Conservation (phyloP, 768 basidiomycete genomes). For the Tricholoma matsutake region DNA sequence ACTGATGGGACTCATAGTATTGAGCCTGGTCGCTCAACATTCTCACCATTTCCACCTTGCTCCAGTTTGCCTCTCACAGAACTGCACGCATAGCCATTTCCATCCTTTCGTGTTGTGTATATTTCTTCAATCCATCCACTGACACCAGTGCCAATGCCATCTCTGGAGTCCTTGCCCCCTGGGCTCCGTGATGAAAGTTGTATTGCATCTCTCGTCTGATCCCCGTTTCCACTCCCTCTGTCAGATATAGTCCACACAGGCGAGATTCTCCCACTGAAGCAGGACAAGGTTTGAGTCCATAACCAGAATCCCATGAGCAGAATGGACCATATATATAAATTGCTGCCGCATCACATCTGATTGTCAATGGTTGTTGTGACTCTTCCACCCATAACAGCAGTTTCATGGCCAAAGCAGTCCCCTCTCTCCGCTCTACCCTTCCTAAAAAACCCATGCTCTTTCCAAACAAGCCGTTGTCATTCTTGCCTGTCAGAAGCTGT, state of each 20-base stretch:
- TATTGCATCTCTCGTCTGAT: neutral
- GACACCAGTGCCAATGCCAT: neutral
- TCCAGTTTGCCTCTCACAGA: neutral
- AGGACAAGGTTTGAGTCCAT: too few relatives aligned
- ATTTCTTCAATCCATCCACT: neutral
- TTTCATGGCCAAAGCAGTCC: neutral
- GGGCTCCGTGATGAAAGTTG: neutral
- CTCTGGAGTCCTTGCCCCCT: neutral
- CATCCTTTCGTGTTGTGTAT: neutral
- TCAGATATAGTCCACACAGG: neutral
- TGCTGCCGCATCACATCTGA: neutral
- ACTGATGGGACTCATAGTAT: neutral
- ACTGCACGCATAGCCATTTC: neutral
- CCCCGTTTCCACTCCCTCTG: neutral
- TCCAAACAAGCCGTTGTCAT: neutral
- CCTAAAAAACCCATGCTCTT: neutral
- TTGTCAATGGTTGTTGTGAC: neutral
- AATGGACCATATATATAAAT: neutral
- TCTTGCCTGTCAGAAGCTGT: neutral
- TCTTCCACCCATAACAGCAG: neutral
- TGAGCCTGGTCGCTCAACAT: neutral
- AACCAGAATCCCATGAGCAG: too few relatives aligned
- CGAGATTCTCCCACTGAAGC: too few relatives aligned
- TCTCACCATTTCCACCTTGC: neutral
- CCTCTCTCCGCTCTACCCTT: neutral